phyloP scores from a whole-genome alignment of 2,329 filamentous ascomycete genomes.

The Dactylellina drechsleri region DNA sequence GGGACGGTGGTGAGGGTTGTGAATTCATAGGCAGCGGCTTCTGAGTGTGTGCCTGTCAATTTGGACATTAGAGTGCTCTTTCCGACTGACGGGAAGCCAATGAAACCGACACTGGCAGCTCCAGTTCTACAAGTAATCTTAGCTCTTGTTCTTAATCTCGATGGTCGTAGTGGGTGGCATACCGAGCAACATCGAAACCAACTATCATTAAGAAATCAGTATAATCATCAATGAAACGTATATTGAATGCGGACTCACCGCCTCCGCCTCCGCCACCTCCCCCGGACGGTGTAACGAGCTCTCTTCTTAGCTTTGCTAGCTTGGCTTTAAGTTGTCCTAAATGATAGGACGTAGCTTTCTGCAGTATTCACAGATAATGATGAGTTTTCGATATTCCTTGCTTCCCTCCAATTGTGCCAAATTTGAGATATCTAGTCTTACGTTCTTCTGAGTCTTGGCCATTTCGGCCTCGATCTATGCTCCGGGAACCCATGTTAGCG shows the following conservation, averaged over 20 bases:
- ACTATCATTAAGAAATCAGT: constrained; percentile 62
- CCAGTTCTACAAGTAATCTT: constrained; percentile 73
- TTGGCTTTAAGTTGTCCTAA: constrained; percentile 97
- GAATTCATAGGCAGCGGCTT: constrained; percentile 97
- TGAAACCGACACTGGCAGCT: constrained; percentile 96
- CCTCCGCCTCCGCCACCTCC: constrained; percentile 85
- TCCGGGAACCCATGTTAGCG: background rate
- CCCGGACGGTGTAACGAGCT: constrained; percentile 84
- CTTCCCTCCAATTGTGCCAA: background rate
- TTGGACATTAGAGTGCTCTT: constrained; percentile 98
- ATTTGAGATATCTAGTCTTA: constrained; percentile 4
- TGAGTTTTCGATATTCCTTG: constrained; percentile 13
- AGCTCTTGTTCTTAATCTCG: too few relatives aligned
- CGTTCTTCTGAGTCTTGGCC: constrained; percentile 94
- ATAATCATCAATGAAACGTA: background rate
- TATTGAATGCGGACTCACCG: constrained; percentile 61
- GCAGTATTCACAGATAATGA: background rate
- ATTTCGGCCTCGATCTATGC: constrained; percentile 69
- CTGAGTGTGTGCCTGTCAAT: constrained; percentile 94
- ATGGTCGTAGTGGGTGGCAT: background rate
- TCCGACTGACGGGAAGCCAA: constrained; percentile 96
- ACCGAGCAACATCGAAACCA: constrained; percentile 88
- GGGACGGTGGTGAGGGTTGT: constrained; percentile 97
- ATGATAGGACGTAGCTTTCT: constrained; percentile 89
- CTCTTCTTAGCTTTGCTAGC: constrained; percentile 95